These are phyloP conservation scores for Oidiodendron maius DNA, from an alignment of 495 filamentous ascomycete species.

Conservation along the genomic window DNA sequence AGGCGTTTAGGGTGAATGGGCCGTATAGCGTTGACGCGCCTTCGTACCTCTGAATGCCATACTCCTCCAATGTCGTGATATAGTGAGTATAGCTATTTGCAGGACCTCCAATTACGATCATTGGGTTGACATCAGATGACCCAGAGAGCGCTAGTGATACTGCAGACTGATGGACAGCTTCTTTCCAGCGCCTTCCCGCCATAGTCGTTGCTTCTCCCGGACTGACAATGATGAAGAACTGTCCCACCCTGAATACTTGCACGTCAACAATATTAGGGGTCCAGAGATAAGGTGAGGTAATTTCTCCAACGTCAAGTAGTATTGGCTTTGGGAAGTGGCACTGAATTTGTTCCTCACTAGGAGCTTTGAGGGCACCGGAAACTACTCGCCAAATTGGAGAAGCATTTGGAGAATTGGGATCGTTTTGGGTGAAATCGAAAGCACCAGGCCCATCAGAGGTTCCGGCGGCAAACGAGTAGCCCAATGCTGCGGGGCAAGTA, in stretches of 20 bases:
- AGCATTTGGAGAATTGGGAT: constrained; percentile 62
- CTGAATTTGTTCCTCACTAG: constrained; percentile 60
- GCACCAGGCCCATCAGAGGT: constrained; percentile 90
- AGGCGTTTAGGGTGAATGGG: constrained; percentile 83
- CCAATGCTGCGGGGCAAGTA: constrained; percentile 89
- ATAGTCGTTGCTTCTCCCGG: constrained; percentile 94
- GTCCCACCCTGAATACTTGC: constrained; percentile 81
- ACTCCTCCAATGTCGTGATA: constrained; percentile 90
- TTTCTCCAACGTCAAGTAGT: constrained; percentile 82
- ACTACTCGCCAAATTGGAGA: constrained; percentile 83
- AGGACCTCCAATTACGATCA: constrained; percentile 87
- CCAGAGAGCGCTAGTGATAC: constrained; percentile 36
- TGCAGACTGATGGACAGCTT: constrained; percentile 58
- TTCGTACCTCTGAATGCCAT: constrained; percentile 86
- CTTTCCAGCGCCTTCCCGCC: constrained; percentile 88
- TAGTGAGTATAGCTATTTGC: constrained; percentile 97
- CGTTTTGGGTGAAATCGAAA: constrained; percentile 92
- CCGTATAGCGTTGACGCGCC: constrained; percentile 94
- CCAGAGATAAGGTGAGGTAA: constrained; percentile 78
- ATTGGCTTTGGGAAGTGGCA: constrained; percentile 88
- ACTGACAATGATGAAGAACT: constrained; percentile 79
- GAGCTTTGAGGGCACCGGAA: constrained; percentile 62
- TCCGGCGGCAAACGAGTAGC: constrained; percentile 90
- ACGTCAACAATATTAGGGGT: constrained; percentile 91
- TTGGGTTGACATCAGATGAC: constrained; percentile 38